A percentile compares a stretch with the other conserved stretches of the same genome.
These are phyloP conservation scores for Aspergillus latus DNA, from an alignment of 2,329 filamentous ascomycete species.

Conservation along the genomic window DNA sequence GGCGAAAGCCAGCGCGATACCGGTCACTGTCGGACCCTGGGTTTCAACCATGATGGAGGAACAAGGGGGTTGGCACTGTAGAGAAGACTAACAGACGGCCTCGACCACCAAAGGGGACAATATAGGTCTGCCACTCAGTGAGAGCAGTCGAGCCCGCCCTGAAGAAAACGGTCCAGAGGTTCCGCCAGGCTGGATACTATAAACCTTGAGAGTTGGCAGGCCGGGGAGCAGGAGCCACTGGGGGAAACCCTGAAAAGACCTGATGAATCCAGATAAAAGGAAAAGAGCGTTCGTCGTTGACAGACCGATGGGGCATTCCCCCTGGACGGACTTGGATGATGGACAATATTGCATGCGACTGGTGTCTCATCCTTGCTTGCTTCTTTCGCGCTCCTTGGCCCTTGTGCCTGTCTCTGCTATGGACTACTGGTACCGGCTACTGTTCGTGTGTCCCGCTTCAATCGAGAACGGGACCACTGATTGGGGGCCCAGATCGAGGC, in stretches of 20 bases:
- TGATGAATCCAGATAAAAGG: background rate
- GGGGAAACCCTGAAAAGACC: too few species aligned
- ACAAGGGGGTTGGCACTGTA: background rate
- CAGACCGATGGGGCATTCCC: background rate
- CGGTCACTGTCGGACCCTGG: conserved; percentile 36
- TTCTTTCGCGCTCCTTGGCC: background rate
- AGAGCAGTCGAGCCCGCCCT: background rate
- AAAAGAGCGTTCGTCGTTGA: background rate
- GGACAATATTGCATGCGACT: background rate
- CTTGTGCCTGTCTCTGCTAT: background rate
- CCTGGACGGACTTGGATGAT: background rate
- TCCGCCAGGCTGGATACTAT: background rate
- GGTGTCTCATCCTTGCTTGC: background rate
- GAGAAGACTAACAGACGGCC: background rate
- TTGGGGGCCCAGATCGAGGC: too few species aligned
- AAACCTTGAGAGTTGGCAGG: background rate
- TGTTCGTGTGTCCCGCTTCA: background rate
- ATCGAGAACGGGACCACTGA: background rate
- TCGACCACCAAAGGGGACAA: background rate
- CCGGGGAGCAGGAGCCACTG: background rate
- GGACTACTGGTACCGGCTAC: too few species aligned
- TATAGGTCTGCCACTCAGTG: too few species aligned
- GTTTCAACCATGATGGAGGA: conserved; percentile 26
- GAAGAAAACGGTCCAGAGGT: background rate
- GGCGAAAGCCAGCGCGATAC: conserved; percentile 40